Conservation (phyloP, 208 protist species). For the Leishmania gerbilli region DNA sequence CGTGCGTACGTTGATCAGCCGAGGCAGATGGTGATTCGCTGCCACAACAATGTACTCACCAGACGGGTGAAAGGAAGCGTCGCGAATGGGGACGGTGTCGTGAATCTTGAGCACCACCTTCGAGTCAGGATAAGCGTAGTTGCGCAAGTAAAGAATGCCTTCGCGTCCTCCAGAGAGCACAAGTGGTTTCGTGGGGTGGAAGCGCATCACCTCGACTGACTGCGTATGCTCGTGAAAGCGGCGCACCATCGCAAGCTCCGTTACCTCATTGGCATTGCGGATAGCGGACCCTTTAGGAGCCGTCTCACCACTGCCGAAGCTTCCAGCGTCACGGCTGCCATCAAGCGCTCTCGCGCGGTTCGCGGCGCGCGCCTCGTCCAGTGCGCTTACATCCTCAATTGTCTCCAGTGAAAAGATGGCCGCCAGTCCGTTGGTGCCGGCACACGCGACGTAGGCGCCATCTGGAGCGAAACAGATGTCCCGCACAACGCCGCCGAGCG, state of each 20-base stretch:
- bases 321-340: slow-evolving; percentile 29
- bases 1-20: slow-evolving; percentile 72
- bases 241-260: slow-evolving; percentile 70
- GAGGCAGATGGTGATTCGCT: slow-evolving; percentile 70
- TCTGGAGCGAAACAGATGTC: slow-evolving; percentile 72
- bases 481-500: slow-evolving; percentile 69
- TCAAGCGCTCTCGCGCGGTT: slow-evolving; percentile 51
- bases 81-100: slow-evolving; percentile 75
- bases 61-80: slow-evolving; percentile 73
- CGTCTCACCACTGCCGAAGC: slow-evolving; percentile 14
- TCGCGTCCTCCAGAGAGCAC: slow-evolving; percentile 72
- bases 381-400: slow-evolving; percentile 62
- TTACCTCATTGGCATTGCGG: slow-evolving; percentile 83
- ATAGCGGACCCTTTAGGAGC: slow-evolving; percentile 21
- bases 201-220: slow-evolving; percentile 75
- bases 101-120: slow-evolving; percentile 61
- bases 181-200: slow-evolving; percentile 69
- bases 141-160: slow-evolving; percentile 62
- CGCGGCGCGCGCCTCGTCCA: slow-evolving; percentile 66
- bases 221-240: slow-evolving; percentile 74
- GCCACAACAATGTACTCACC: slow-evolving; percentile 81
- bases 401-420: slow-evolving; percentile 71
- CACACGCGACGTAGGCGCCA: slow-evolving; percentile 63
- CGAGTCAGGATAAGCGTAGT: slow-evolving; percentile 67
- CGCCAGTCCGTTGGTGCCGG: slow-evolving; percentile 71